These are phyloP conservation scores for Morella rubra DNA, from an alignment of 306 rosid species.

Conservation along the genomic window DNA sequence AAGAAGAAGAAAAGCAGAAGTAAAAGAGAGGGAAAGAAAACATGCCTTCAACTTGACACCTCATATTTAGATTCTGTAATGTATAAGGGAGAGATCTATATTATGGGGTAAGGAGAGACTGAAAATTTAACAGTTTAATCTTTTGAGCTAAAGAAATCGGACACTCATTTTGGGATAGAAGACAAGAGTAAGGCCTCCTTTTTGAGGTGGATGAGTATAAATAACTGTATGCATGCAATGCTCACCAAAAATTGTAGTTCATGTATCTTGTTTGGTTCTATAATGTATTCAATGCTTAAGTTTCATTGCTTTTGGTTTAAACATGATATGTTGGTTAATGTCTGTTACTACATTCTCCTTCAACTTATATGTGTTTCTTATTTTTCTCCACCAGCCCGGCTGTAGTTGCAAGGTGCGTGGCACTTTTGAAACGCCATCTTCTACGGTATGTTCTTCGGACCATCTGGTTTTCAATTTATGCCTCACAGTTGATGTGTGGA, in stretches of 20 bases:
- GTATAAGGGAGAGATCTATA: not conserved
- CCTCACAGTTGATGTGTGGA: slow-evolving; percentile 13
- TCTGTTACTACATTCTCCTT: slow-evolving; percentile 3
- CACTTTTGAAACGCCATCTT: slow-evolving; percentile 88
- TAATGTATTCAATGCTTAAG: not conserved
- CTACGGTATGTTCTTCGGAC: slow-evolving; percentile 64
- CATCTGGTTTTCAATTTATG: slow-evolving; percentile 19
- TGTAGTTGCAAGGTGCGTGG: slow-evolving; percentile 92
- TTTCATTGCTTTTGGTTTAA: slow-evolving; percentile 18
- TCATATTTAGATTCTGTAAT: not conserved
- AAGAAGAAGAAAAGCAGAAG: not conserved
- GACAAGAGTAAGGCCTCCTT: not conserved
- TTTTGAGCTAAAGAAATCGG: not conserved
- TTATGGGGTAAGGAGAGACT: not conserved
- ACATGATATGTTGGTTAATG: slow-evolving; percentile 11
- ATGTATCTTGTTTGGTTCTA: not conserved
- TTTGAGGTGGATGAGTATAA: not conserved
- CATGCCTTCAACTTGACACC: not conserved
- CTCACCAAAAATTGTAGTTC: not conserved
- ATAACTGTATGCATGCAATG: not conserved
- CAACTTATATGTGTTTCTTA: slow-evolving; percentile 40
- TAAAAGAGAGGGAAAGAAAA: not conserved
- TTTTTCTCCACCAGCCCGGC: slow-evolving; percentile 79
- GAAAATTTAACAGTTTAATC: not conserved
- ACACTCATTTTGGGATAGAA: not conserved